Percentiles rank a stretch among this genome's conserved stretches.
Conservation (phyloP, 345 rosid species). For the Cardamine occulta region DNA sequence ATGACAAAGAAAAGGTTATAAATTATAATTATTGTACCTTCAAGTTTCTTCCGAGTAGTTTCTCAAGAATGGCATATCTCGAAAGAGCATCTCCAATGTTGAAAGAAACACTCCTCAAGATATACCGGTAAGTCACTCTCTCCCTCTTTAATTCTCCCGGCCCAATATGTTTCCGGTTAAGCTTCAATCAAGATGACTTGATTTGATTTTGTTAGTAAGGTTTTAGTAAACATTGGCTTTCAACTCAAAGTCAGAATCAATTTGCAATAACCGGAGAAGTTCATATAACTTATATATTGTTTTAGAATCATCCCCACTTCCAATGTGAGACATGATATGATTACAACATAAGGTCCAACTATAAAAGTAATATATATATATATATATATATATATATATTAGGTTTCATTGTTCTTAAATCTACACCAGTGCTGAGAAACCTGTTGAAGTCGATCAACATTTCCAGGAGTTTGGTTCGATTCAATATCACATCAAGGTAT, state of each 20-base stretch:
- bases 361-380: neutral
- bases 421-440: slow-evolving; percentile 63
- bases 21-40: neutral
- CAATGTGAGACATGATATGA: neutral
- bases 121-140: slow-evolving; percentile 32
- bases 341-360: neutral
- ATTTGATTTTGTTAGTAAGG: neutral
- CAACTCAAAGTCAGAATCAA: neutral
- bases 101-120: slow-evolving; percentile 46
- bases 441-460: slow-evolving; percentile 71
- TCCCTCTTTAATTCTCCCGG: neutral
- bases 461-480: slow-evolving; percentile 76
- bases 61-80: slow-evolving; percentile 41
- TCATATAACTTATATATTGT: neutral
- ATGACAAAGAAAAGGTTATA: neutral
- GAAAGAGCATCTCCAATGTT: slow-evolving; percentile 39
- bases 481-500: slow-evolving; percentile 80
- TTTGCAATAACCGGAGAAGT: neutral
- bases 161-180: neutral
- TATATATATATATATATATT: neutral
- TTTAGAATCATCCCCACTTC: neutral
- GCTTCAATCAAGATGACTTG: neutral
- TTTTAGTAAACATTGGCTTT: neutral
- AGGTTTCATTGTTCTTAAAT: slow-evolving; percentile 24
- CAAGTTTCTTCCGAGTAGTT: slow-evolving; percentile 28